Evolutionary conservation across 169 alveolate genomes (phyloP), one percentile per base, ranked within the genome.

Genomic region (Cryptosporidium parvum): DNA sequence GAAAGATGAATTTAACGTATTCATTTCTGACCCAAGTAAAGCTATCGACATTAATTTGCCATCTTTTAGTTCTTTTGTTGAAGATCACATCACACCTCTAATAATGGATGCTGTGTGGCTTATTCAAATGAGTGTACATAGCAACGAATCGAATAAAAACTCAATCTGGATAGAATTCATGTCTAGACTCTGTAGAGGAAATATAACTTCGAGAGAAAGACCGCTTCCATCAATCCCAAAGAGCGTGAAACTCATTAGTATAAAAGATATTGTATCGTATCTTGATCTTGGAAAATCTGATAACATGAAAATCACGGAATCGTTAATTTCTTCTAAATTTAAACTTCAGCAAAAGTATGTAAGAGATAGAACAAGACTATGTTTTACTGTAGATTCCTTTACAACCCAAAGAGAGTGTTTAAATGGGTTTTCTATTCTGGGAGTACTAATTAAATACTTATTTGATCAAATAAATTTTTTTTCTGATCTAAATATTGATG

Each of bases 41-140:
- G 65, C 37, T 9, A 61, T 16, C 26, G 42, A 80, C 3, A 73
- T 18, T 48, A 65, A 51, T 3, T 31, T 80, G 37, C 75, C 75
- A 3, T n/a, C 69, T 21, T 80, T 80, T 42, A 29, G 12, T 1
- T 26, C 21, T 31, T 80, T 61, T 45, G n/a, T 65, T 61, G 75
- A 59, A 45, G n/a, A 80, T 18, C 59, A 61, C 52, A 62, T 80
- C 9, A 80, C 89, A 8, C 89, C 89, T 5, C 44, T 62, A 23
- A 80, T 80, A n/a, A 80, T 80, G 89, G 89, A 80, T 62, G 48
- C 68, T 33, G 68, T 67, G 12, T 80, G 89, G 89, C 65, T 80
- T 21, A 42, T 80, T 4, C 89, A 80, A 33, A 80, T 80, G 89
- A 31, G 75, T 8, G n/a, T 29, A 9, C 33, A 62, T 62, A 53